phyloP scores from a whole-genome alignment of 257 asterid species.

The Apocynum venetum region DNA sequence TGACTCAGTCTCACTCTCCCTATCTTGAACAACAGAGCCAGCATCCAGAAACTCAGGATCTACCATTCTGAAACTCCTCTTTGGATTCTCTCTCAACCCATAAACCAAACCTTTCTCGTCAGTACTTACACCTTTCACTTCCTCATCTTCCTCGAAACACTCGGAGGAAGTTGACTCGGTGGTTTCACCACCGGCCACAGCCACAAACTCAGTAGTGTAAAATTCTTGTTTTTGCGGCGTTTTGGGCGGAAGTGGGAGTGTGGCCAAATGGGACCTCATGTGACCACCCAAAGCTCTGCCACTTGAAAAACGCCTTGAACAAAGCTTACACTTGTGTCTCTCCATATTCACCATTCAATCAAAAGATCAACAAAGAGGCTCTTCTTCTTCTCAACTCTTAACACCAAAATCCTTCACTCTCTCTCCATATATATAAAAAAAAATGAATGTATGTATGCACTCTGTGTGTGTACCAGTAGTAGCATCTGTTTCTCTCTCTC shows the following conservation, averaged over 20 bases:
- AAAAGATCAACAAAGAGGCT: background rate
- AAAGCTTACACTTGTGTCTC: conserved; percentile 49
- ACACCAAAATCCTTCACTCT: background rate
- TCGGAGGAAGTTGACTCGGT: conserved; percentile 33
- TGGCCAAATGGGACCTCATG: conserved; percentile 60
- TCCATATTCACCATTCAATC: conserved; percentile 34
- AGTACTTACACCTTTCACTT: background rate
- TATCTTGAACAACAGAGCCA: conserved; percentile 30
- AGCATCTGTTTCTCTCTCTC: conserved; percentile 1
- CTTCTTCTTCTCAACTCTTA: background rate
- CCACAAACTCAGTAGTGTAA: conserved; percentile 1
- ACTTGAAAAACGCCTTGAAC: conserved; percentile 42
- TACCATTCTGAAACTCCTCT: conserved; percentile 29
- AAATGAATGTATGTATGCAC: conserved; percentile 7
- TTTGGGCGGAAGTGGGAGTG: conserved; percentile 53
- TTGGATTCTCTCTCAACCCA: conserved; percentile 32
- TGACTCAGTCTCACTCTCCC: conserved; percentile 37
- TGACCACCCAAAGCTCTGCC: conserved; percentile 73
- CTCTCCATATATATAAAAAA: conserved; percentile 7
- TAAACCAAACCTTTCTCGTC: conserved; percentile 15
- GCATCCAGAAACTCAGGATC: conserved; percentile 38
- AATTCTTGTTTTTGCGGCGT: conserved; percentile 27
- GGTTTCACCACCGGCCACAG: conserved; percentile 9
- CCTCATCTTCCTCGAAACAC: conserved; percentile 20
- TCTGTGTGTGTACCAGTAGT: background rate